Conservation (phyloP, 805 yeast genomes). For the Kodamaea fukazawae region DNA sequence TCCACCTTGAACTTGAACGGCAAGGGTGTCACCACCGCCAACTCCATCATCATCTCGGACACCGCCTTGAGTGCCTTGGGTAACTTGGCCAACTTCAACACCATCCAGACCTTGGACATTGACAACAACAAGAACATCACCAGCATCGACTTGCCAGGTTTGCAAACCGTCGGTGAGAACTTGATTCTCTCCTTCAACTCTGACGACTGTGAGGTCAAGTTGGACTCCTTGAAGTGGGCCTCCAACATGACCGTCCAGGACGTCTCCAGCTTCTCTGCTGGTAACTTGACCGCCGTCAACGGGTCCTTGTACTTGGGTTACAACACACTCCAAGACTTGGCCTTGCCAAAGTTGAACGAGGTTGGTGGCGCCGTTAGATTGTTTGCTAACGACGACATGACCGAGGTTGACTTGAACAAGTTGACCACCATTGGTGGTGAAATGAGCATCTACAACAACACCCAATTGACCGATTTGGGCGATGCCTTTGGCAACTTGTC, state of each 20-base stretch:
- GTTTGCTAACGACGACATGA: conserved; percentile 43
- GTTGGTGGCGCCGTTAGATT: conserved; percentile 42
- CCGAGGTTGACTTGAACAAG: conserved; percentile 24
- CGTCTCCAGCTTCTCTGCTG: conserved; percentile 28
- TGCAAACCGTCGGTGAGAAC: conserved; percentile 32
- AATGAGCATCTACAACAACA: conserved; percentile 40
- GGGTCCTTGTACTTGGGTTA: conserved; percentile 40
- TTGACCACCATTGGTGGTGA: conserved; percentile 41
- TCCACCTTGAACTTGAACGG: conserved; percentile 34
- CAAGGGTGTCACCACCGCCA: conserved; percentile 33
- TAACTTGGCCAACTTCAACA: conserved; percentile 30
- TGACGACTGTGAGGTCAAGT: conserved; percentile 31
- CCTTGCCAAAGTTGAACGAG: conserved; percentile 27
- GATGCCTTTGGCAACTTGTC: conserved; percentile 27
- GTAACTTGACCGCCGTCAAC: conserved; percentile 36
- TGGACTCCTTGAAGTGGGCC: conserved; percentile 39
- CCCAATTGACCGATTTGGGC: conserved; percentile 33
- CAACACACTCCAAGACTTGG: conserved; percentile 34
- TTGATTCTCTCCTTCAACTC: conserved; percentile 41
- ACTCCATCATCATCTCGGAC: conserved; percentile 36
- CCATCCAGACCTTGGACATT: conserved; percentile 35
- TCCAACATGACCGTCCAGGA: conserved; percentile 46
- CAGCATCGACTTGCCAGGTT: conserved; percentile 29
- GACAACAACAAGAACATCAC: conserved; percentile 45
- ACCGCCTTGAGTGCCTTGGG: conserved; percentile 39